A percentile compares a stretch with the other conserved stretches of the same genome.
These are phyloP conservation scores for Macrotyloma uniflorum DNA, from an alignment of 306 rosid genomes.

Conservation along the genomic window DNA sequence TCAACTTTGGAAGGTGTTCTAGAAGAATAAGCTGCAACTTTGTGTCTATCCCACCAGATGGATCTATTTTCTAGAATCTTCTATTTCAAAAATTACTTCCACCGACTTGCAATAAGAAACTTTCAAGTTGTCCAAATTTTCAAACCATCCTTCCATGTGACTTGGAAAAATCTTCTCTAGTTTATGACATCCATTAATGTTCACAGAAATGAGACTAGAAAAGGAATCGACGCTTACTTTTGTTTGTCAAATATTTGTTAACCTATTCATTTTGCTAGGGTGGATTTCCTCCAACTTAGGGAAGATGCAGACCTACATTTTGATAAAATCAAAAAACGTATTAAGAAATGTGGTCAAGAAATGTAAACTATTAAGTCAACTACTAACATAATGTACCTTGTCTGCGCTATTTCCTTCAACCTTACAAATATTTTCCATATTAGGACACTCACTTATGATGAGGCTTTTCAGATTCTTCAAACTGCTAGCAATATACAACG, in stretches of 20 bases:
- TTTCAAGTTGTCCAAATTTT: background rate
- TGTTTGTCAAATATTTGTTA: constrained; percentile 17
- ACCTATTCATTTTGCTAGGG: background rate
- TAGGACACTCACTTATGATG: background rate
- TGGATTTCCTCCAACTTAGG: constrained; percentile 31
- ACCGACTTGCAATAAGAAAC: background rate
- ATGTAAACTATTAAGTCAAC: background rate
- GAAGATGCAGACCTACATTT: background rate
- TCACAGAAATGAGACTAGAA: background rate
- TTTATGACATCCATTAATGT: background rate
- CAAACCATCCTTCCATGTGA: constrained; percentile 7
- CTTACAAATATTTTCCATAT: constrained; percentile 25
- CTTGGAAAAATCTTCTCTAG: constrained; percentile 17
- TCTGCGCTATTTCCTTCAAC: background rate
- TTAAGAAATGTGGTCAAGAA: background rate
- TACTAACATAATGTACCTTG: background rate
- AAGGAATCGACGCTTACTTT: background rate
- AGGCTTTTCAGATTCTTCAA: constrained; percentile 41
- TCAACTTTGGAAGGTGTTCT: background rate
- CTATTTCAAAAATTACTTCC: constrained; percentile 27
- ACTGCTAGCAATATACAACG: constrained; percentile 26
- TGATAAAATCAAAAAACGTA: background rate
- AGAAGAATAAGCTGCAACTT: background rate
- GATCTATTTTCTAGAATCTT: background rate
- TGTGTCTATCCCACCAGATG: background rate